A percentile compares a stretch with the other conserved stretches of the same genome.
Conservation (phyloP, 2,329 filamentous ascomycete species). For the Bipolaris zeicola region DNA sequence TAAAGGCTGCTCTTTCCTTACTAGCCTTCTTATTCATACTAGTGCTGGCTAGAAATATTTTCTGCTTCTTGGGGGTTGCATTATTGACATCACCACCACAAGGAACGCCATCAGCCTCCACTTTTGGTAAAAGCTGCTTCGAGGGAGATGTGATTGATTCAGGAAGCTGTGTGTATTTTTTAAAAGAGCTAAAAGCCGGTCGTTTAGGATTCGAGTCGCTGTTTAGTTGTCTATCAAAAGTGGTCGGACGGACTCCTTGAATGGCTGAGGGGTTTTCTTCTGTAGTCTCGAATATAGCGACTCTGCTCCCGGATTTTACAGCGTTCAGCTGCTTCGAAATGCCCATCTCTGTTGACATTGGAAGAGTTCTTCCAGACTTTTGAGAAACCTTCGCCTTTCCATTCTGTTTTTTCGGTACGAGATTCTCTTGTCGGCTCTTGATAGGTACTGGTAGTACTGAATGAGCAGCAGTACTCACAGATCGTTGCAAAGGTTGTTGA, state of each 20-base stretch:
- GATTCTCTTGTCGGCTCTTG: neutral
- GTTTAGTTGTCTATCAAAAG: neutral
- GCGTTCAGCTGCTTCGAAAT: neutral
- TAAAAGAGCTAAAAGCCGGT: neutral
- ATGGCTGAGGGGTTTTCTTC: neutral
- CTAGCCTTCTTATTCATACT: neutral
- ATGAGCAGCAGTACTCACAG: neutral
- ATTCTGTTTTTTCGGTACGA: neutral
- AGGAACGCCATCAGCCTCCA: neutral
- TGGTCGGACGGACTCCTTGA: neutral
- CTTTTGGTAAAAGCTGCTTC: neutral
- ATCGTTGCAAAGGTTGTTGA: neutral
- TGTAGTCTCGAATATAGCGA: neutral
- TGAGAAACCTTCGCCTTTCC: neutral
- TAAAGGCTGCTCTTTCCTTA: neutral
- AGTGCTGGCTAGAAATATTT: neutral
- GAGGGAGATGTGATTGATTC: neutral
- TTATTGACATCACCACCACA: neutral
- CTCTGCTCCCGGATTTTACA: neutral
- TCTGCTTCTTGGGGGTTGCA: neutral
- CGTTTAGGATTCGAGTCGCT: neutral
- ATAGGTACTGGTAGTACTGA: neutral
- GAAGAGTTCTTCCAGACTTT: neutral
- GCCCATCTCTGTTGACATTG: neutral
- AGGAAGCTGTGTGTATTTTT: neutral